Conservation (phyloP, 2,329 filamentous ascomycete species). For the Chrysoporthe cubensis region DNA sequence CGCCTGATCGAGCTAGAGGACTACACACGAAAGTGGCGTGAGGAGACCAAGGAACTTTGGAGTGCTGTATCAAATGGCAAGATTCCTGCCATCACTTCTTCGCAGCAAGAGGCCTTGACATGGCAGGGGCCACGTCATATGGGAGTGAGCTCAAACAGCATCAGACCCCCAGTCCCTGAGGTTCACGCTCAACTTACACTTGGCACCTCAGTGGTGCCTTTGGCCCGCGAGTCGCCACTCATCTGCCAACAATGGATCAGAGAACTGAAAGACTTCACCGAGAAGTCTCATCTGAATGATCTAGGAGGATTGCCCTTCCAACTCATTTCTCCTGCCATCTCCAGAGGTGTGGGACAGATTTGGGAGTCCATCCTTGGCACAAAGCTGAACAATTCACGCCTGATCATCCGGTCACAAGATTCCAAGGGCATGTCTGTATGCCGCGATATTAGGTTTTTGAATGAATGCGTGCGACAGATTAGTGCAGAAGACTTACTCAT, state of each 20-base stretch:
- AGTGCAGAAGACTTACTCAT: neutral
- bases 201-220: neutral
- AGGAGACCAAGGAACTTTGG: constrained; percentile 13
- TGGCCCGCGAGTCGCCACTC: neutral
- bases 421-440: neutral
- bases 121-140: constrained; percentile 13
- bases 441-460: neutral
- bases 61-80: neutral
- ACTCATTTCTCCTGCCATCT: too few relatives aligned
- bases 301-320: too few relatives aligned
- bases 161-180: too few relatives aligned
- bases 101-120: neutral
- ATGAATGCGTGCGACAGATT: neutral
- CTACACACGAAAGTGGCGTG: constrained; percentile 20
- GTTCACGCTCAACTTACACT: too few relatives aligned
- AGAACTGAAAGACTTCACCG: neutral
- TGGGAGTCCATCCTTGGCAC: too few relatives aligned
- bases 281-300: too few relatives aligned
- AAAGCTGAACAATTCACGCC: neutral
- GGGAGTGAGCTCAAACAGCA: too few relatives aligned
- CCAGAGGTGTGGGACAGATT: too few relatives aligned
- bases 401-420: neutral
- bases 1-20: constrained; percentile 11
- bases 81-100: neutral
- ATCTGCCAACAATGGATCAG: neutral